Evolutionary conservation across 2,329 filamentous ascomycete genomes (phyloP).

Genomic region (Plectosphaerella cucumerina): DNA sequence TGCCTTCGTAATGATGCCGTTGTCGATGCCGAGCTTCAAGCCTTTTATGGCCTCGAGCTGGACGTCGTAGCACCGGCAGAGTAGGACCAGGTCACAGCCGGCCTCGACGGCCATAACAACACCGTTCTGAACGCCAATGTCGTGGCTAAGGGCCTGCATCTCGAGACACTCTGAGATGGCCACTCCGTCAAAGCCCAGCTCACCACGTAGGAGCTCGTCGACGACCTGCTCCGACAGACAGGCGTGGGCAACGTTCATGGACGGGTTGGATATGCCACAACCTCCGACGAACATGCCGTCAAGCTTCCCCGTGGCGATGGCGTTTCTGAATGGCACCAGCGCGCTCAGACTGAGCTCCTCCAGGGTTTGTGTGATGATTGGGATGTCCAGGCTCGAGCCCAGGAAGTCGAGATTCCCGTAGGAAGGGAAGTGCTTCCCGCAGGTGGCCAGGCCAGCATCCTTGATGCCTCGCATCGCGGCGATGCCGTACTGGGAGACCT

Average conservation of each 20-base stretch:
- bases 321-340: constrained; percentile 85
- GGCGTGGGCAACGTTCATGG: constrained; percentile 92
- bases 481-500: constrained; percentile 89
- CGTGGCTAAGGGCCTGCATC: constrained; percentile 93
- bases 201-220: constrained; percentile 80
- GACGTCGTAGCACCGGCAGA: constrained; percentile 82
- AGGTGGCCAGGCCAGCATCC: constrained; percentile 81
- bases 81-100: constrained; percentile 84
- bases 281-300: constrained; percentile 96
- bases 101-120: constrained; percentile 98
- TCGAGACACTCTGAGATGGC: constrained; percentile 94
- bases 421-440: constrained; percentile 94
- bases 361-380: constrained; percentile 90
- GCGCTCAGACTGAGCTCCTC: constrained; percentile 92
- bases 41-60: constrained; percentile 91
- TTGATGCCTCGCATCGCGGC: constrained; percentile 90
- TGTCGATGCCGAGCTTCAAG: constrained; percentile 83
- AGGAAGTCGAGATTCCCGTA: constrained; percentile 94
- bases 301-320: constrained; percentile 73
- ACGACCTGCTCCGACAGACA: constrained; percentile 92
- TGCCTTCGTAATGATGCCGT: constrained; percentile 78
- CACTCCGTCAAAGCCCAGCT: constrained; percentile 85
- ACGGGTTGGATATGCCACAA: constrained; percentile 85
- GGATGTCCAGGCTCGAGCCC: constrained; percentile 85
- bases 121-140: constrained; percentile 94